A percentile compares a stretch with the other conserved stretches of the same genome.
These are phyloP conservation scores for Arabidopsis hybrid DNA, from an alignment of 441 rosid species.

Conservation along the genomic window DNA sequence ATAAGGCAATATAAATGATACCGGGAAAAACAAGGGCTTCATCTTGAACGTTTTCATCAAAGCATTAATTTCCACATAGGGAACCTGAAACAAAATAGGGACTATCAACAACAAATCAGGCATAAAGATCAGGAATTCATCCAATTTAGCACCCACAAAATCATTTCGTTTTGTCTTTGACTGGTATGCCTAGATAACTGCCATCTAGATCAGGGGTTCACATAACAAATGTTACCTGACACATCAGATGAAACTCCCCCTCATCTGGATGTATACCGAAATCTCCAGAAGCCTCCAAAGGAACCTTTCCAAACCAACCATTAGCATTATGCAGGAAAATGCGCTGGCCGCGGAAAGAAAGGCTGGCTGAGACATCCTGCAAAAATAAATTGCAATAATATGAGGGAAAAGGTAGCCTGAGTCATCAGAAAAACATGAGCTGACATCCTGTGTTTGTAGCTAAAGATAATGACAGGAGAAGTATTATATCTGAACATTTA, in stretches of 20 bases:
- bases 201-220: not conserved
- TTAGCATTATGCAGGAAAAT: slow-evolving; percentile 91
- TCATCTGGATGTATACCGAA: slow-evolving; percentile 99
- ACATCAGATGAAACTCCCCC: slow-evolving; percentile 98
- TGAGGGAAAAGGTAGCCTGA: slow-evolving; percentile 27
- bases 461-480: slow-evolving; percentile 21
- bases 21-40: slow-evolving; percentile 92
- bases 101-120: slow-evolving; percentile 29
- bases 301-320: slow-evolving; percentile 97
- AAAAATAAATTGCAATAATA: slow-evolving; percentile 32
- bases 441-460: slow-evolving; percentile 26
- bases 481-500: slow-evolving; percentile 12
- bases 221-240: slow-evolving; percentile 69
- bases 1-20: slow-evolving; percentile 46
- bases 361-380: slow-evolving; percentile 87
- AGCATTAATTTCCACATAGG: slow-evolving; percentile 90
- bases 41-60: slow-evolving; percentile 97
- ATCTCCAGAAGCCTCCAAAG: slow-evolving; percentile 99
- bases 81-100: slow-evolving; percentile 67
- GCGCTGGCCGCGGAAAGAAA: slow-evolving; percentile 96
- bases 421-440: slow-evolving; percentile 12
- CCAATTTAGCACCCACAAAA: slow-evolving; percentile 20
- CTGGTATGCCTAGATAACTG: slow-evolving; percentile 13
- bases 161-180: slow-evolving; percentile 5
- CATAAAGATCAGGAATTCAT: slow-evolving; percentile 5